These are phyloP conservation scores for Gossypium lobatum DNA, from an alignment of 441 rosid genomes.

Conservation along the genomic window DNA sequence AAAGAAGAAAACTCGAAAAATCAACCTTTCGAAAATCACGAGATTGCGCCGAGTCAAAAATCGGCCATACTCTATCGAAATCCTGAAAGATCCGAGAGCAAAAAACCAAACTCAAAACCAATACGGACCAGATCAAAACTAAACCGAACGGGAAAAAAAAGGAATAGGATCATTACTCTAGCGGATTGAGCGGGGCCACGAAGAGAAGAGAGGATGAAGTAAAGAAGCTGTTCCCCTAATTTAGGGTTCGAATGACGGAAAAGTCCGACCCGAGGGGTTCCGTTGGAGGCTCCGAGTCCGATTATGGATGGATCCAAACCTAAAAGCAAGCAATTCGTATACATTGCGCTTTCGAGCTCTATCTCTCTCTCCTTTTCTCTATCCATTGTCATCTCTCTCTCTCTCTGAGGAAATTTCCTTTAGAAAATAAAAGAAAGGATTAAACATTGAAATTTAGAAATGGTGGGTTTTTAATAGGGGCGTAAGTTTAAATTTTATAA, in stretches of 20 bases:
- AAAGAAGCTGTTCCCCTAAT: conserved; percentile 98
- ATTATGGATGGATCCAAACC: conserved; percentile 92
- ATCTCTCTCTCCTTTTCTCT: conserved; percentile 99
- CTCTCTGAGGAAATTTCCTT: conserved; percentile 11
- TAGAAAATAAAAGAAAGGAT: not conserved
- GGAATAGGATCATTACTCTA: conserved; percentile 42
- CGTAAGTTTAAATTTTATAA: conserved; percentile 13
- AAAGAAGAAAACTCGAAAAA: not conserved
- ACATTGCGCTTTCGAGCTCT: conserved; percentile 99
- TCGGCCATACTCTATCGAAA: conserved; percentile 99
- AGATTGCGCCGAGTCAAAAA: conserved; percentile 98
- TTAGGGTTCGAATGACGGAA: conserved; percentile 99
- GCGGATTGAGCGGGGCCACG: conserved; percentile 97
- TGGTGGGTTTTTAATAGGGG: conserved; percentile 23
- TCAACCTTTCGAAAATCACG: conserved; percentile 95
- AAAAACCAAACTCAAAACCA: conserved; percentile 12
- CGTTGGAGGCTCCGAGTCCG: conserved; percentile 81
- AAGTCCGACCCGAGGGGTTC: conserved; percentile 79
- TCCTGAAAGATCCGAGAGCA: conserved; percentile 64
- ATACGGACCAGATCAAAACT: conserved; percentile 17
- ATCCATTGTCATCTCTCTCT: conserved; percentile 80
- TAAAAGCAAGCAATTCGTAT: conserved; percentile 88
- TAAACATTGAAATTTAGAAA: conserved; percentile 1
- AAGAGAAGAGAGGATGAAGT: conserved; percentile 96
- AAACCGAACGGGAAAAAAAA: conserved; percentile 14